Base-by-base conservation (phyloP, 257 asterid genomes). In the Linaria vulgaris region DNA sequence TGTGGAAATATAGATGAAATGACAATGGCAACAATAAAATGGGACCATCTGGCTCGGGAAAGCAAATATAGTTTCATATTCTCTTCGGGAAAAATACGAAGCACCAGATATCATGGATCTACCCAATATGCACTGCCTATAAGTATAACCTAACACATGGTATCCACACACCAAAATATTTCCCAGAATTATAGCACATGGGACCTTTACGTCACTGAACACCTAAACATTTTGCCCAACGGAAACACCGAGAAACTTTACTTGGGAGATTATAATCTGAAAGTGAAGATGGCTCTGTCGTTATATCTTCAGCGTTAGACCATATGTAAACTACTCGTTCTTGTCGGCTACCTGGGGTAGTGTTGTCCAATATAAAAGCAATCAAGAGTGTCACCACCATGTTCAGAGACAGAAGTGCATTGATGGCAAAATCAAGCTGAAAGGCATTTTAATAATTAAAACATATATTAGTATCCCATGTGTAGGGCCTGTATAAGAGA, bases 241-340 rank as follows among this genome's bases (percentile, higher is more conserved):
- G 74, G 60, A 75, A 85, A 56, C 73, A 81, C 37, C 77, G 74
- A 24, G 82, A 81, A 38, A 87, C 75, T 62, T 69, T 79, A 62
- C 79, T 54, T 41, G 99, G 96, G 10, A 88, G 82, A 24, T 75
- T 39, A 68, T 92, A 89, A 53, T 79, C 87, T 9, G 83, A 75
- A 13, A 83, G 81, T 15, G 82, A 74, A 68, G 94, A 74, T 37
- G 95, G 85, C 67, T 85, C 85, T 30, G 79, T 17, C 21, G 61
- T 67, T 55, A 85, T 31, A 56, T 89, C 96, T 74, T 86, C 90
- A 22, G 80, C 75, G 37, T 66, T 70, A 4, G 97, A 92, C 99
- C 99, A 92, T 51, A 72, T 46, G 81, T 92, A 92, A 43, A 78
- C 96, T 31, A 96, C 99, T 37, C 96, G 84, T 66, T 89, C 96